phyloP scores from a whole-genome alignment of 2,329 filamentous ascomycete species.

The Ophiostoma sp. region DNA sequence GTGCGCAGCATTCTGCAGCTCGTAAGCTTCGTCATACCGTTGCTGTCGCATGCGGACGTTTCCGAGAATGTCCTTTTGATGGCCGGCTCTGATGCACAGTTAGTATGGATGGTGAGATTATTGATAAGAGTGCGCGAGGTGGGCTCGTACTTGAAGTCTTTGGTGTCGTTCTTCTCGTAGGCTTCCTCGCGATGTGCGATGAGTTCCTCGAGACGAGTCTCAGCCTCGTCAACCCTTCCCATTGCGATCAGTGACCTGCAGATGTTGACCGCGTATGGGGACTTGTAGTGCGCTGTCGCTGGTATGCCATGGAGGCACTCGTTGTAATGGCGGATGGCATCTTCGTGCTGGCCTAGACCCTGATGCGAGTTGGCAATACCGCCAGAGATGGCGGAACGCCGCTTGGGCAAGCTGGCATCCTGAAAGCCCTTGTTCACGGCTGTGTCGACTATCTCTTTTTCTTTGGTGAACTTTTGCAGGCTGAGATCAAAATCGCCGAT shows the following conservation, averaged over 20 bases:
- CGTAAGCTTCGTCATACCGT: too few relatives aligned
- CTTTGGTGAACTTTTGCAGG: not conserved
- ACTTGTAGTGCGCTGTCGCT: not conserved
- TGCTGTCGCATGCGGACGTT: too few relatives aligned
- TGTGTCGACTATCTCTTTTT: not conserved
- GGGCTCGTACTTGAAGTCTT: too few relatives aligned
- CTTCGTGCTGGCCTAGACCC: not conserved
- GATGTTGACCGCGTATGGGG: not conserved
- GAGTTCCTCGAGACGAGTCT: not conserved
- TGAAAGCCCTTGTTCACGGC: not conserved
- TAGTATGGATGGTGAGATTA: too few relatives aligned
- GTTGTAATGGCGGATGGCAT: not conserved
- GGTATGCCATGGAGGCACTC: not conserved
- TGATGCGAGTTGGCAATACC: not conserved
- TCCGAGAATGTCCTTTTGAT: too few relatives aligned
- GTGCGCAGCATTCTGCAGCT: too few relatives aligned
- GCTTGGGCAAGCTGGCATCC: not conserved
- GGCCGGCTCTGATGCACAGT: too few relatives aligned
- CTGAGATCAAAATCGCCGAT: not conserved
- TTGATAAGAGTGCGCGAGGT: too few relatives aligned
- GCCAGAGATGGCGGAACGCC: not conserved
- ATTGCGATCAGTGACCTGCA: not conserved
- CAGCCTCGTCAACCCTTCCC: not conserved
- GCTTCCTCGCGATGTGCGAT: too few relatives aligned
- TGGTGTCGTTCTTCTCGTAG: too few relatives aligned